Evolutionary conservation across 257 asterid genomes (phyloP).

Genomic region (Ehretia macrophylla): DNA sequence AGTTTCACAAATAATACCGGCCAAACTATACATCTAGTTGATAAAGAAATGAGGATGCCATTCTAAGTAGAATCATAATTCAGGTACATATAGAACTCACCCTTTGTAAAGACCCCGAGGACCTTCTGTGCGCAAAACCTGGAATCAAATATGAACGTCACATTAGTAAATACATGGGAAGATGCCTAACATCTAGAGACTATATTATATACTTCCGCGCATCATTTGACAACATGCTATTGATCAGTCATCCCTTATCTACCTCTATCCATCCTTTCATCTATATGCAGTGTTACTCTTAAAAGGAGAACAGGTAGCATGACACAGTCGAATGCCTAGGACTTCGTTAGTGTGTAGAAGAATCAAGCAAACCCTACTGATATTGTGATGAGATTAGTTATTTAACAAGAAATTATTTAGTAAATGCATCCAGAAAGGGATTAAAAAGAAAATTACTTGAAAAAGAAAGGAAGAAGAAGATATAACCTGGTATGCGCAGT

Average conservation of each 20-base stretch:
- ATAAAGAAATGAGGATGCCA: background rate
- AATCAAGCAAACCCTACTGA: background rate
- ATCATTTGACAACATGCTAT: background rate
- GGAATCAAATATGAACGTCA: constrained; percentile 22
- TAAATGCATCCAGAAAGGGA: background rate
- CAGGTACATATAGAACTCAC: constrained; percentile 35
- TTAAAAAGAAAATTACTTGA: background rate
- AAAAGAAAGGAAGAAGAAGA: constrained; percentile 16
- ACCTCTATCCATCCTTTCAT: too few species aligned
- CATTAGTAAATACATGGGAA: background rate
- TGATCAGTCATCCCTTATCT: too few species aligned
- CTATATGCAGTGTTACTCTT: too few species aligned
- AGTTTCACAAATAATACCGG: constrained; percentile 2
- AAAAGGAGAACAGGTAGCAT: background rate
- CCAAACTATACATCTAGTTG: background rate
- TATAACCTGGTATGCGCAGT: constrained; percentile 86
- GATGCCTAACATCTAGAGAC: too few species aligned
- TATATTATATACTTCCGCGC: too few species aligned
- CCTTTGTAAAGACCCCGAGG: constrained; percentile 95
- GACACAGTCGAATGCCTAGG: background rate
- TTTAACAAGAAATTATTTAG: background rate
- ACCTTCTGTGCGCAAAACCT: constrained; percentile 89
- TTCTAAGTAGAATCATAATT: background rate
- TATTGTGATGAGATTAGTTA: too few species aligned
- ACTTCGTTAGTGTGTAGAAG: background rate